phyloP scores from a whole-genome alignment of 148 eudicot genomes.

The Rhododendron williamsianum region DNA sequence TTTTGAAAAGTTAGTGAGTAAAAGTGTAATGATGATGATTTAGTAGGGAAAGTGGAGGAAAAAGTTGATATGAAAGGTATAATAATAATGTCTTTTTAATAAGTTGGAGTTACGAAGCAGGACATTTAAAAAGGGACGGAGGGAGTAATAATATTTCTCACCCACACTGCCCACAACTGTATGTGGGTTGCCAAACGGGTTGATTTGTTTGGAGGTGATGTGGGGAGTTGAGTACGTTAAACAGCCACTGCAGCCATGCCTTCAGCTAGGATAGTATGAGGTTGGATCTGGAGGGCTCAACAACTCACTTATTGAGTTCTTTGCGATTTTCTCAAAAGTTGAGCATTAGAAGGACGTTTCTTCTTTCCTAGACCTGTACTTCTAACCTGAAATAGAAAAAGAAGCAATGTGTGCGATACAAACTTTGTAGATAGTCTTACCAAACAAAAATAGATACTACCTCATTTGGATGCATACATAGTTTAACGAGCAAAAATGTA shows the following conservation, averaged over 20 bases:
- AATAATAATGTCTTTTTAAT: too few relatives aligned
- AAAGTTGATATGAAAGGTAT: too few relatives aligned
- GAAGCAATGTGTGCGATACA: too few relatives aligned
- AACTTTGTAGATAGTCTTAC: too few relatives aligned
- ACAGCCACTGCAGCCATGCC: background rate
- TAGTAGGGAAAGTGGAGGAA: too few relatives aligned
- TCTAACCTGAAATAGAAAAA: background rate
- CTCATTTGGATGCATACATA: too few relatives aligned
- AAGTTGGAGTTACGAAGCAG: too few relatives aligned
- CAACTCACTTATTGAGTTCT: background rate
- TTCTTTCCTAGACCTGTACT: background rate
- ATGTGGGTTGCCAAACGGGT: background rate
- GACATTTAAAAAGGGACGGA: too few relatives aligned
- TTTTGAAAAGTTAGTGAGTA: too few relatives aligned
- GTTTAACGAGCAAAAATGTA: too few relatives aligned
- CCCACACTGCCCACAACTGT: background rate
- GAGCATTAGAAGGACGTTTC: background rate
- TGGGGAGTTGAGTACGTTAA: background rate
- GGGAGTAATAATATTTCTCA: background rate
- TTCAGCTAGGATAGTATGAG: background rate
- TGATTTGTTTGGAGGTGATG: background rate
- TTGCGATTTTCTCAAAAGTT: background rate
- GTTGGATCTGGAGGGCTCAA: background rate
- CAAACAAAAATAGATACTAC: too few relatives aligned
- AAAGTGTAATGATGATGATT: too few relatives aligned